Base-by-base conservation (phyloP, 768 basidiomycete species). In the Mycena maculata region DNA sequence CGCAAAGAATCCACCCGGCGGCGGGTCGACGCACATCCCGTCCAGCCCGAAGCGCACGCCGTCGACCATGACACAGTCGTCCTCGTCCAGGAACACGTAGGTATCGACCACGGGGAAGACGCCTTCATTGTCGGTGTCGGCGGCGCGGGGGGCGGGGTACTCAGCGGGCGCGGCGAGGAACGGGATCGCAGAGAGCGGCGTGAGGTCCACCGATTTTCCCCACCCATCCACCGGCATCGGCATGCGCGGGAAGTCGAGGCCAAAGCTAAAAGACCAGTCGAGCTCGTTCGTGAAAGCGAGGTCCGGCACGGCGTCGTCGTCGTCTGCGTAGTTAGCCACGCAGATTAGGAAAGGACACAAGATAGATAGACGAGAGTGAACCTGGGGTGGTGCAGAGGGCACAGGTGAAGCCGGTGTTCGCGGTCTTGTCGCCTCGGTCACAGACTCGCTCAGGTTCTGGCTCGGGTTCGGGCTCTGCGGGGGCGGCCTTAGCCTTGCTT, bases 121-220 rank as follows among this genome's bases (percentile, higher is more conserved):
- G n/a, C 13, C 33, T 6, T 36, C 33, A 7, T 36, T 13, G 33
- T 36, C 33, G 13, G 33, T 13, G 33, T 22, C 13, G 31, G 30
- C 13, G 38, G 36, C 22, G 49, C 57, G 6, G 36, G 8, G 38
- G 15, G 53, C n/a, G 31, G 54, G 48, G 48, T 18, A 54, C 22
- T 2, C 42, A 15, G 27, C 44, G 9, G 66, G 60, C 20, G 42
- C 18, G 6, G 39, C 47, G 50, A 67, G 66, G 49, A 67, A 67
- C 12, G 66, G 60, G 27, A 67, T 31, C 30, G 60, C 66, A 0
- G 65, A 67, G 1, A 67, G 65, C 30, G 65, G 47, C 28, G 65
- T 61, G 47, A 57, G 13, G 22, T 67, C 65, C 3, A 66, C 25
- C 8, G 1, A 23, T 53, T 20, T 50, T 39, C 55, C 12, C 31